phyloP scores from a whole-genome alignment of 2,329 filamentous ascomycete species.

The Claviceps sp. region DNA sequence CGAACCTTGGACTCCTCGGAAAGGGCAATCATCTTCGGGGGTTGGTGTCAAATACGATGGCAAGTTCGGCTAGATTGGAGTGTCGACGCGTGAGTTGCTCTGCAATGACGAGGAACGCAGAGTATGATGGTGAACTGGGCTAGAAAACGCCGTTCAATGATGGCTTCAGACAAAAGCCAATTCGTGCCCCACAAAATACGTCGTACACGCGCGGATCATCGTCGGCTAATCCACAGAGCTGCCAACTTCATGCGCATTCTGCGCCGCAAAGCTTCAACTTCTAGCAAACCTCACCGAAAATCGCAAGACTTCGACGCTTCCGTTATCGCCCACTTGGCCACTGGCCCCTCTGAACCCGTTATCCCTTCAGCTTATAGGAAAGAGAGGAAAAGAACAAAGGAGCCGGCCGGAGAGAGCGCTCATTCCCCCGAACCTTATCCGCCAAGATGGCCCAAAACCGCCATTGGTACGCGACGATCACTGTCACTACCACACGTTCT shows the following conservation, averaged over 20 bases:
- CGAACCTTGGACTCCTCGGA: conserved; percentile 94
- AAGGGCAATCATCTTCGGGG: conserved; percentile 45
- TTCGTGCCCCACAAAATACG: conserved; percentile 3
- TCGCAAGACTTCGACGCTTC: neutral
- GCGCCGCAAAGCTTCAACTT: neutral
- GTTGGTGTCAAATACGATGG: conserved; percentile 6
- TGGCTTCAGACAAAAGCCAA: neutral
- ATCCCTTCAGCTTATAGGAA: neutral
- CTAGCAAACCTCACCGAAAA: neutral
- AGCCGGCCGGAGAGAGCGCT: neutral
- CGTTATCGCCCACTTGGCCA: neutral
- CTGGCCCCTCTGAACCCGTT: neutral
- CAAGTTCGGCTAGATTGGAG: neutral
- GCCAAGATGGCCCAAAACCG: conserved; percentile 51
- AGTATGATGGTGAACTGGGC: neutral
- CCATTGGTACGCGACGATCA: conserved; percentile 50
- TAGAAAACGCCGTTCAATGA: no score
- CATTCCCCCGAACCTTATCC: conserved; percentile 1
- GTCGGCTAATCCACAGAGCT: conserved; percentile 12
- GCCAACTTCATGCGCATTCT: neutral
- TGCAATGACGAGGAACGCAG: neutral
- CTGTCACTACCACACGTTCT: neutral
- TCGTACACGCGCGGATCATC: conserved; percentile 14
- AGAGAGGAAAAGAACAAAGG: neutral
- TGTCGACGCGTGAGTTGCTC: neutral